phyloP scores from a whole-genome alignment of 768 basidiomycete species.

The Suillus bovinus region DNA sequence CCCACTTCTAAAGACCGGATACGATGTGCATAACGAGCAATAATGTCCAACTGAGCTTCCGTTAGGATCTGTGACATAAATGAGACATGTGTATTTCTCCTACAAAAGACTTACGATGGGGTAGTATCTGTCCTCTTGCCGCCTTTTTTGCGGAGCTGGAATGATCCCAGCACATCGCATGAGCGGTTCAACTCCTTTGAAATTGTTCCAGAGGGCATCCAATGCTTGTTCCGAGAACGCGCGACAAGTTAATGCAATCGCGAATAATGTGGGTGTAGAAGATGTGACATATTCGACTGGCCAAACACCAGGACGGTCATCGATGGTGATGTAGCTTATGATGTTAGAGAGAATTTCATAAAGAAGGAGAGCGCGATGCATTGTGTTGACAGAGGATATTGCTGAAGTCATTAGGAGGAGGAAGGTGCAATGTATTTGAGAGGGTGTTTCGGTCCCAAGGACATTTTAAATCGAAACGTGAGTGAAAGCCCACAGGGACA shows the following conservation, averaged over 20 bases:
- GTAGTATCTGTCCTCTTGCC: background rate
- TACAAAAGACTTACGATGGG: background rate
- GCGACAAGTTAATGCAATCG: background rate
- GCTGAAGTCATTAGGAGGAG: constrained; percentile 40
- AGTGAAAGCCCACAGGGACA: background rate
- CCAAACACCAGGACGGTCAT: background rate
- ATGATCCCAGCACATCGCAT: background rate
- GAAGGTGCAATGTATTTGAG: background rate
- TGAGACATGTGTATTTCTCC: background rate
- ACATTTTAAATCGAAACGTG: background rate
- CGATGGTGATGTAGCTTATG: background rate
- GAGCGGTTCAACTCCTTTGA: background rate
- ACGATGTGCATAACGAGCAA: background rate
- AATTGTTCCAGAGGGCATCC: background rate
- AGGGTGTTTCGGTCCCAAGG: constrained; percentile 19
- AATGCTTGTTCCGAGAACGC: background rate
- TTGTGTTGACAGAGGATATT: constrained; percentile 11
- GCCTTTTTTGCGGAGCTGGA: background rate
- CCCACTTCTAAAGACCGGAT: background rate
- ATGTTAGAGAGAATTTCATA: background rate
- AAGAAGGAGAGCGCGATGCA: background rate
- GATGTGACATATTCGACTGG: background rate
- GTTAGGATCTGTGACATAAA: background rate
- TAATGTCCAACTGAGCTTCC: background rate
- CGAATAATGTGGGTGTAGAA: background rate